These are phyloP conservation scores for Herpetomonas tarakana DNA, from an alignment of 208 protist species.

Conservation along the genomic window DNA sequence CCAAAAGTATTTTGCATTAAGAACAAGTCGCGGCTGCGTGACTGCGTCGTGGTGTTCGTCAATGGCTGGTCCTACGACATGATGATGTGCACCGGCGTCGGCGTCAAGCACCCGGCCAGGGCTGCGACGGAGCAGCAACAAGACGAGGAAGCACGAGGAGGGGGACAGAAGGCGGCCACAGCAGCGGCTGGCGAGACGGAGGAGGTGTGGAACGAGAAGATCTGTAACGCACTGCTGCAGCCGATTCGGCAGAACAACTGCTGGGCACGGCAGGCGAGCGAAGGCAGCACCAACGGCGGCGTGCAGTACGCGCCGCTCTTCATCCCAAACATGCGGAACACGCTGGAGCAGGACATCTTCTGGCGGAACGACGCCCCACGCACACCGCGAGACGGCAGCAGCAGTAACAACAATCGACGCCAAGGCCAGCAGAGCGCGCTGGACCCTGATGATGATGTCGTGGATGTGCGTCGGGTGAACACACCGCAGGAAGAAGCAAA, in stretches of 20 bases:
- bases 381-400: conserved; percentile 7
- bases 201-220: conserved; percentile 21
- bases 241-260: conserved; percentile 36
- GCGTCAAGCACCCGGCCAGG: conserved; percentile 14
- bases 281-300: conserved; percentile 21
- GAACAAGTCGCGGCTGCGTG: conserved; percentile 67
- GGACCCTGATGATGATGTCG: background rate
- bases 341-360: conserved; percentile 59
- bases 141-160: background rate
- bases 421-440: background rate
- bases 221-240: conserved; percentile 35
- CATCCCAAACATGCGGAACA: conserved; percentile 31
- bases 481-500: background rate
- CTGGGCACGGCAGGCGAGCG: conserved; percentile 35
- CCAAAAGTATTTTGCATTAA: conserved; percentile 70
- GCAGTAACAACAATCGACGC: background rate
- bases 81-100: conserved; percentile 51
- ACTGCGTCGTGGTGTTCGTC: conserved; percentile 76
- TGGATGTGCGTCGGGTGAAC: conserved; percentile 5
- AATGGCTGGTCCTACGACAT: conserved; percentile 77
- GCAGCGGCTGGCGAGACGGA: background rate
- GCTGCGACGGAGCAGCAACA: background rate
- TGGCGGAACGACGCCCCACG: conserved; percentile 63
- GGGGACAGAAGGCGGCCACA: background rate
- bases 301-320: conserved; percentile 61